A percentile compares a stretch with the other conserved stretches of the same genome.
Conservation (phyloP, 768 basidiomycete species). For the Lactarius akahatsu region DNA sequence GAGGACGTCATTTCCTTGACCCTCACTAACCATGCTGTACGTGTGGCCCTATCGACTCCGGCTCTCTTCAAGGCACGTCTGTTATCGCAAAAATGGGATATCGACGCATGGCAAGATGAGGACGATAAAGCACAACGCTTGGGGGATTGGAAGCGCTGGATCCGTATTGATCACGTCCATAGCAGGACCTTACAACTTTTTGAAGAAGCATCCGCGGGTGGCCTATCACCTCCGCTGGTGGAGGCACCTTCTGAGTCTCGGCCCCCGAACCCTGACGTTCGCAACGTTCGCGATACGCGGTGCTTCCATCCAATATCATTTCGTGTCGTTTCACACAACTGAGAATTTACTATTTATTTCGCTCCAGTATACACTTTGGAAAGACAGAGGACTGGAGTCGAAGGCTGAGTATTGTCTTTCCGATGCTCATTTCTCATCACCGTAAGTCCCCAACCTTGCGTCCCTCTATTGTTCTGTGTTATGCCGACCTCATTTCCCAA, state of each 20-base stretch:
- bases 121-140: not conserved
- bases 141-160: conserved; percentile 12
- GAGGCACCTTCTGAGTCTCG: not conserved
- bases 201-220: not conserved
- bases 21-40: conserved; percentile 2
- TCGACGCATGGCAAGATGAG: conserved; percentile 11
- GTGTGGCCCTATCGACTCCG: not conserved
- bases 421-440: conserved; percentile 12
- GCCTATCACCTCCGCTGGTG: not conserved
- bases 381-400: conserved; percentile 3
- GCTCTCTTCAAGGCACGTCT: conserved; percentile 18
- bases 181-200: conserved; percentile 12
- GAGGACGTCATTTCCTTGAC: conserved; percentile 5
- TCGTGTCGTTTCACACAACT: not conserved
- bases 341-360: not conserved
- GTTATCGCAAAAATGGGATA: conserved; percentile 9
- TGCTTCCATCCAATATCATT: not conserved
- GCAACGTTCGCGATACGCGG: not conserved
- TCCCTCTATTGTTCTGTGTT: not conserved
- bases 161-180: conserved; percentile 4
- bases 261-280: not conserved
- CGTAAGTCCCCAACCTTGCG: conserved; percentile 1
- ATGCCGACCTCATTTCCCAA: no score
- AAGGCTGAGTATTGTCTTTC: conserved; percentile 12
- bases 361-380: not conserved